Conservation (phyloP, 306 rosid genomes). For the Rosa persica region DNA sequence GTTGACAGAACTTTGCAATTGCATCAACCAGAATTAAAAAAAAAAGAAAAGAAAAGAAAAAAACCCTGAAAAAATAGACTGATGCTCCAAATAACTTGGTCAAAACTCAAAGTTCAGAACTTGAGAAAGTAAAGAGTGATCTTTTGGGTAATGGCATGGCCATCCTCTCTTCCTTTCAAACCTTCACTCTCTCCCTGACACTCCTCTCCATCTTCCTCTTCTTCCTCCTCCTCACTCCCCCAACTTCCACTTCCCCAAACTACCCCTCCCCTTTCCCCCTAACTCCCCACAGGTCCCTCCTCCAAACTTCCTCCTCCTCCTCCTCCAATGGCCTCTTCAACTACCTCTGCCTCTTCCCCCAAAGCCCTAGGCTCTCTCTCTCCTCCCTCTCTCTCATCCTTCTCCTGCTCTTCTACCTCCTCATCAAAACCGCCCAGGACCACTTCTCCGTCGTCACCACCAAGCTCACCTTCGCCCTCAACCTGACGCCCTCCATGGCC, state of each 20-base stretch:
- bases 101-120: no score
- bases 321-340: slow-evolving; percentile 53
- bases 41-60: no score
- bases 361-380: slow-evolving; percentile 41
- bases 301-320: slow-evolving; percentile 26
- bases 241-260: neutral
- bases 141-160: slow-evolving; percentile 64
- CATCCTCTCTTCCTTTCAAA: slow-evolving; percentile 34
- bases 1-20: no score
- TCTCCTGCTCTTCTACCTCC: slow-evolving; percentile 74
- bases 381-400: slow-evolving; percentile 55
- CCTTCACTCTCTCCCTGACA: slow-evolving; percentile 21
- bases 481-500: slow-evolving; percentile 76
- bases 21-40: no score
- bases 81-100: no score
- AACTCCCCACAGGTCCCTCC: slow-evolving; percentile 52
- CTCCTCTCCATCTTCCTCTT: slow-evolving; percentile 38
- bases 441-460: slow-evolving; percentile 85
- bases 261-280: neutral
- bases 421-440: slow-evolving; percentile 82
- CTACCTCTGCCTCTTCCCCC: slow-evolving; percentile 49
- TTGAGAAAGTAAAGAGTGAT: neutral
- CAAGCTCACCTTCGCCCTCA: slow-evolving; percentile 65
- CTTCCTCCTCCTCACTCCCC: slow-evolving; percentile 39
- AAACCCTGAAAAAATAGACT: no score